Conservation (phyloP, 192 early-diverging fungal species). For the Gigaspora rosea region DNA sequence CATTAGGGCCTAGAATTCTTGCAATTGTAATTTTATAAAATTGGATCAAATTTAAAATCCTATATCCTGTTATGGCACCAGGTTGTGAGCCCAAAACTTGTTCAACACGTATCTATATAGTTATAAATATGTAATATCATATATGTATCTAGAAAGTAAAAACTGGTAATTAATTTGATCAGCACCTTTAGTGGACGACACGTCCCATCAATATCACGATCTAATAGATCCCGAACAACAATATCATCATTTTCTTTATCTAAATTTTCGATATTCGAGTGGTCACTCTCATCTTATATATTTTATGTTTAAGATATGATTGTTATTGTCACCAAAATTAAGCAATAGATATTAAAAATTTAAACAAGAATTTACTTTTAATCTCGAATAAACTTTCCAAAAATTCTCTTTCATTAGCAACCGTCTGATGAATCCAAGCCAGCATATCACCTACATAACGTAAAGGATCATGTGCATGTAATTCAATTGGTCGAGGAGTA, state of each 20-base stretch:
- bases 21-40: constrained; percentile 74
- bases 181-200: constrained; percentile 71
- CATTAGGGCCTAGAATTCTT: constrained; percentile 56
- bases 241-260: constrained; percentile 46
- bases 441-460: constrained; percentile 96
- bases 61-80: constrained; percentile 65
- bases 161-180: not conserved
- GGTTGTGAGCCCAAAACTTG: constrained; percentile 72
- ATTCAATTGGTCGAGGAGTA: constrained; percentile 85
- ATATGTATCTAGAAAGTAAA: not conserved
- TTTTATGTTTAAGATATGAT: not conserved
- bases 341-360: not conserved
- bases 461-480: constrained; percentile 89
- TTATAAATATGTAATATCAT: constrained; percentile 8
- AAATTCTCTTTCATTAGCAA: constrained; percentile 85
- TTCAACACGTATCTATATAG: constrained; percentile 66
- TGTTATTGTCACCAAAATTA: not conserved
- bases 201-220: constrained; percentile 72
- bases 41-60: constrained; percentile 70
- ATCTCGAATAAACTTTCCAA: constrained; percentile 72
- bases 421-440: constrained; percentile 94
- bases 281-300: constrained; percentile 22
- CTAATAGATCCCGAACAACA: constrained; percentile 55
- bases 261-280: constrained; percentile 31
- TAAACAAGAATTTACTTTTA: constrained; percentile 23